A percentile compares a stretch with the other conserved stretches of the same genome.
These are phyloP conservation scores for Sphaceloma murrayae DNA, from an alignment of 2,329 filamentous ascomycete genomes.

Conservation along the genomic window DNA sequence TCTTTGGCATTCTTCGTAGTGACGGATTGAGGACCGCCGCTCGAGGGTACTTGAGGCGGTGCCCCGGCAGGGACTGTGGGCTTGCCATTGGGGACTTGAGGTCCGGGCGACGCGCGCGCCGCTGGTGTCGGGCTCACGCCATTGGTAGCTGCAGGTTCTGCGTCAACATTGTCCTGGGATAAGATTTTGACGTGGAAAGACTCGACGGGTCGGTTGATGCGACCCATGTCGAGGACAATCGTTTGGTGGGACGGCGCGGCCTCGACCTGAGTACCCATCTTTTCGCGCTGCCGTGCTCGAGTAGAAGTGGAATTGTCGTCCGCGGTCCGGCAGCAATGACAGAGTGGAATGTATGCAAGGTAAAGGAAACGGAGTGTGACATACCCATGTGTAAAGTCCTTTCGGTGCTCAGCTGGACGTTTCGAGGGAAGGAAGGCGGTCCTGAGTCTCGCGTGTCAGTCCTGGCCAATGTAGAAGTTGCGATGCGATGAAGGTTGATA, in stretches of 20 bases:
- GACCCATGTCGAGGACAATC: conserved; percentile 12
- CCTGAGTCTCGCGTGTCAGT: not conserved
- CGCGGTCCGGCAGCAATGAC: not conserved
- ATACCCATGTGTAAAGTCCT: conserved; percentile 15
- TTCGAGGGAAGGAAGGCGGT: not conserved
- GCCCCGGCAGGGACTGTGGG: conserved; percentile 43
- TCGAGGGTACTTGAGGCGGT: conserved; percentile 30
- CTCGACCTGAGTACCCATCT: conserved; percentile 13
- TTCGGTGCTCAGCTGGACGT: not conserved
- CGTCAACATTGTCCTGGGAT: conserved; percentile 19
- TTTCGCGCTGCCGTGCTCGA: not conserved
- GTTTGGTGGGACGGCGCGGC: not conserved
- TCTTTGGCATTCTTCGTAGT: conserved; percentile 55
- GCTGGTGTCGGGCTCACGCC: conserved; percentile 34
- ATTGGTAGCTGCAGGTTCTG: conserved; percentile 35
- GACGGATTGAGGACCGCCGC: conserved; percentile 44
- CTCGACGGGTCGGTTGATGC: conserved; percentile 13
- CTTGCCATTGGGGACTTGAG: conserved; percentile 42
- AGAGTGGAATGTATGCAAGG: not conserved
- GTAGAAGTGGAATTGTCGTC: not conserved
- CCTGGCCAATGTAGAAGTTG: too few relatives aligned
- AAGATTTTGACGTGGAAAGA: conserved; percentile 16
- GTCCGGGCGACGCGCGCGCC: conserved; percentile 39
- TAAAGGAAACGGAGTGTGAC: not conserved
- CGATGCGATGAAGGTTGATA: not conserved